These are phyloP conservation scores for Trypanosoma vivax DNA, from an alignment of 208 protist species.

Conservation along the genomic window DNA sequence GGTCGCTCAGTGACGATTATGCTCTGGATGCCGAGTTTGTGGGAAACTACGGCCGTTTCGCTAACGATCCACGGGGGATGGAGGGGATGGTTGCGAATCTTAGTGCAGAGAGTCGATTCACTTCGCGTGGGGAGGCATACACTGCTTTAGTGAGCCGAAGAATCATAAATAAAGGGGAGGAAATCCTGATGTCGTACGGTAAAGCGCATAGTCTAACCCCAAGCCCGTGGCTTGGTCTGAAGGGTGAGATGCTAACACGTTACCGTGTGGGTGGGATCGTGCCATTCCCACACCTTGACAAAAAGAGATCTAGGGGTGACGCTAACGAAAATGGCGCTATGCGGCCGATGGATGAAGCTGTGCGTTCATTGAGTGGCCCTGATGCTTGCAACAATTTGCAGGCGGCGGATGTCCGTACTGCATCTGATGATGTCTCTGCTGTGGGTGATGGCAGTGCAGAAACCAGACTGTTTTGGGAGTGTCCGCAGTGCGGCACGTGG, in stretches of 20 bases:
- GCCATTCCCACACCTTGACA: conserved; percentile 47
- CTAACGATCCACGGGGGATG: conserved; percentile 81
- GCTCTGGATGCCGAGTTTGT: conserved; percentile 85
- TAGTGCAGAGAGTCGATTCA: conserved; percentile 74
- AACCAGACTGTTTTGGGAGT: conserved; percentile 70
- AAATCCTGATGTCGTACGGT: conserved; percentile 88
- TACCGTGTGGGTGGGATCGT: conserved; percentile 44
- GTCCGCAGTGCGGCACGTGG: conserved; percentile 79
- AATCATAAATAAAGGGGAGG: conserved; percentile 71
- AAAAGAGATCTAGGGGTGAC: neutral
- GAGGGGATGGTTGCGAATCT: conserved; percentile 63
- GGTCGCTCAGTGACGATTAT: conserved; percentile 69
- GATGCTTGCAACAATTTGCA: too few relatives aligned
- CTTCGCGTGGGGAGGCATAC: conserved; percentile 71
- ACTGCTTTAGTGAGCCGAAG: conserved; percentile 73
- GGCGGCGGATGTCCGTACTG: neutral
- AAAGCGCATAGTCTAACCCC: conserved; percentile 68
- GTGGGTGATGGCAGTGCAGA: neutral
- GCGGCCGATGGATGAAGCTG: too few relatives aligned
- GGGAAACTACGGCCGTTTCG: conserved; percentile 84
- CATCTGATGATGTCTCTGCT: neutral
- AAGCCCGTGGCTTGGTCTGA: conserved; percentile 58
- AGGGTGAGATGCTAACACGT: conserved; percentile 53
- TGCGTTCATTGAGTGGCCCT: too few relatives aligned
- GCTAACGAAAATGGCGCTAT: neutral